Percentiles rank a stretch among this genome's conserved stretches.
phyloP scores from a whole-genome alignment of 2,329 filamentous ascomycete species.

The Aspergillus quadricinctus region DNA sequence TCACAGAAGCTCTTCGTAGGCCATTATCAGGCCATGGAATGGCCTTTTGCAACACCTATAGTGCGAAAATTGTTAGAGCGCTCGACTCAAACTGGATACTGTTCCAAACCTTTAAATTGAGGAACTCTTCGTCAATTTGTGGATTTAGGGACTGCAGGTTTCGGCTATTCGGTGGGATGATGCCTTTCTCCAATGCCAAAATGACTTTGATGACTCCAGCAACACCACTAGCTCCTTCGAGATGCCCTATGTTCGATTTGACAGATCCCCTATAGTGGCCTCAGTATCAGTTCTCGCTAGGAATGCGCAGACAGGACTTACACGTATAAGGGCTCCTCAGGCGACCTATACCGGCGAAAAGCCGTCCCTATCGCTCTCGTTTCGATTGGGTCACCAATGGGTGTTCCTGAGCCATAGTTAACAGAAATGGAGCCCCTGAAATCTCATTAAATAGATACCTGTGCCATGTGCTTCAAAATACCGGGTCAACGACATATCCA shows the following conservation, averaged over 20 bases:
- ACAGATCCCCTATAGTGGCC: conserved; percentile 8
- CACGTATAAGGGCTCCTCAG: background rate
- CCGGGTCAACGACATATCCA: conserved; percentile 2
- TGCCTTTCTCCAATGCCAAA: conserved; percentile 20
- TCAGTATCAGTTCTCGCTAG: conserved; percentile 1
- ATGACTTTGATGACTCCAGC: conserved; percentile 20
- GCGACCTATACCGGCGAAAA: conserved; percentile 3
- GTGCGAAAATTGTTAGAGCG: background rate
- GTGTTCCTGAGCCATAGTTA: conserved; percentile 35
- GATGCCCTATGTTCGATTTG: conserved; percentile 16
- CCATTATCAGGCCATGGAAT: conserved; percentile 16
- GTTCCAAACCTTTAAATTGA: background rate
- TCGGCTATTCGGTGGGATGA: conserved; percentile 15
- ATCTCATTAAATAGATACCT: background rate
- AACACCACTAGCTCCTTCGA: conserved; percentile 10
- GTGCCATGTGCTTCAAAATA: conserved; percentile 13
- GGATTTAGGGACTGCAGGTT: conserved; percentile 2
- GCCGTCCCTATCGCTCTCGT: conserved; percentile 4
- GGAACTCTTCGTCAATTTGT: conserved; percentile 4
- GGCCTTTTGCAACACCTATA: conserved; percentile 6
- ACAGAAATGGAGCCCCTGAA: background rate
- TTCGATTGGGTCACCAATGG: conserved; percentile 18
- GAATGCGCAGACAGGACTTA: background rate
- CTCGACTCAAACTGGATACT: background rate
- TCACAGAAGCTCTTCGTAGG: conserved; percentile 18